Evolutionary conservation across 139 green algal species (phyloP), one percentile per base, ranked within the genome.

Genomic region (Chlorella vulgaris): DNA sequence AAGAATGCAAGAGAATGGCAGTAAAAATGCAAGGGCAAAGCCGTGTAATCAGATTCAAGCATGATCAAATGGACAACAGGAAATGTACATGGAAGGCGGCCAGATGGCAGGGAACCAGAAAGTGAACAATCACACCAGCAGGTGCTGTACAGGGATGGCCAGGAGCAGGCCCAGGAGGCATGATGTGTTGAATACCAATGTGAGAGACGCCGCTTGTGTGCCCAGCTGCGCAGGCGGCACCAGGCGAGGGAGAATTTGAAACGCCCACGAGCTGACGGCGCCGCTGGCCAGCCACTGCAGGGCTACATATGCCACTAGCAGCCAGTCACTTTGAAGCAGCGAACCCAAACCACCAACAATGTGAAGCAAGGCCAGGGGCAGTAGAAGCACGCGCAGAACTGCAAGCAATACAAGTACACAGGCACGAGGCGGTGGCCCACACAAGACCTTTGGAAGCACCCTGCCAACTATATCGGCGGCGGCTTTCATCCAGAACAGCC

Each of bases 81-180:
- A n/a, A n/a, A n/a, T n/a, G n/a, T n/a, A n/a, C n/a, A n/a, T n/a
- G n/a, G n/a, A n/a, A n/a, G n/a, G n/a, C n/a, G n/a, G n/a, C n/a
- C n/a, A n/a, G n/a, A n/a, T n/a, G n/a, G n/a, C n/a, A n/a, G n/a
- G n/a, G n/a, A n/a, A n/a, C n/a, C n/a, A n/a, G n/a, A n/a, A n/a
- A n/a, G n/a, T n/a, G n/a, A n/a, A n/a, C n/a, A n/a, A n/a, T n/a
- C n/a, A n/a, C n/a, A n/a, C n/a, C n/a, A 65, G 55, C 55, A 28
- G 55, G 55, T 31, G 18, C 55, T 65, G 55, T 8, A 68, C 29
- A 33, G 74, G 74, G 26, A 81, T 43, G 2, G 74, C 74, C 18
- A 50, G 33, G 50, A 81, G 74, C 58, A 81, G 36, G 60, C 74
- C 74, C 15, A 28, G 28, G 58, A 81, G 36, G 74, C 74, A 81